Evolutionary conservation across 2,329 filamentous ascomycete genomes (phyloP).

Genomic region (Arthrobotrys musiformis): DNA sequence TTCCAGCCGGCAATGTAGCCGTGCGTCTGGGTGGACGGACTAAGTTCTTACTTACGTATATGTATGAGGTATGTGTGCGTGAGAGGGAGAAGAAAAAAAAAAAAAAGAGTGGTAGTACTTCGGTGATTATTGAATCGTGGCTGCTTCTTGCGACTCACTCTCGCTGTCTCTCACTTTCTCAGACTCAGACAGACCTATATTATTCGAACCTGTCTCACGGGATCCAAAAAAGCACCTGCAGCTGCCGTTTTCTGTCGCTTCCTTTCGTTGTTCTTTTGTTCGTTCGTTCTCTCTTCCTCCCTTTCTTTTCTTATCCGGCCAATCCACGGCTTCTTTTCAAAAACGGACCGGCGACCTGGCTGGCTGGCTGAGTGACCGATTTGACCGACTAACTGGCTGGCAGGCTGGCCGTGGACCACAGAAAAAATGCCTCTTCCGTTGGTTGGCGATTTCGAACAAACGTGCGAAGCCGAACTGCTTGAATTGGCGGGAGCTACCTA

Average conservation of each 20-base stretch:
- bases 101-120: not conserved
- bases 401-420: slow-evolving; percentile 14
- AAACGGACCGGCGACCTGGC: slow-evolving; percentile 51
- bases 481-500: slow-evolving; percentile 49
- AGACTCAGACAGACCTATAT: slow-evolving; percentile 13
- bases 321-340: slow-evolving; percentile 50
- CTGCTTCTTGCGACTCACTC: slow-evolving; percentile 41
- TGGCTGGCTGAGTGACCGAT: slow-evolving; percentile 42
- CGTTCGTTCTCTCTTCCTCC: too few relatives aligned
- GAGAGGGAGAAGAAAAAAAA: too few relatives aligned
- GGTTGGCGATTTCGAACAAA: slow-evolving; percentile 47
- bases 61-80: not conserved
- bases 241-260: too few relatives aligned
- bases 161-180: not conserved
- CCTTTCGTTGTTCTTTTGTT: too few relatives aligned
- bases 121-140: slow-evolving; percentile 44
- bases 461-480: slow-evolving; percentile 51
- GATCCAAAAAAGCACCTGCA: slow-evolving; percentile 56
- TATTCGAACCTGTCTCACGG: slow-evolving; percentile 49
- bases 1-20: slow-evolving; percentile 25
- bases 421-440: slow-evolving; percentile 48
- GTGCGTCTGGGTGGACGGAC: too few relatives aligned
- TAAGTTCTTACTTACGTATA: not conserved
- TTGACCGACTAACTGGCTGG: too few relatives aligned
- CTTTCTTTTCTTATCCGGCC: slow-evolving; percentile 46